Evolutionary conservation across 1,139 yeast species (phyloP).

Genomic region (Geotrichum carabidarum): DNA sequence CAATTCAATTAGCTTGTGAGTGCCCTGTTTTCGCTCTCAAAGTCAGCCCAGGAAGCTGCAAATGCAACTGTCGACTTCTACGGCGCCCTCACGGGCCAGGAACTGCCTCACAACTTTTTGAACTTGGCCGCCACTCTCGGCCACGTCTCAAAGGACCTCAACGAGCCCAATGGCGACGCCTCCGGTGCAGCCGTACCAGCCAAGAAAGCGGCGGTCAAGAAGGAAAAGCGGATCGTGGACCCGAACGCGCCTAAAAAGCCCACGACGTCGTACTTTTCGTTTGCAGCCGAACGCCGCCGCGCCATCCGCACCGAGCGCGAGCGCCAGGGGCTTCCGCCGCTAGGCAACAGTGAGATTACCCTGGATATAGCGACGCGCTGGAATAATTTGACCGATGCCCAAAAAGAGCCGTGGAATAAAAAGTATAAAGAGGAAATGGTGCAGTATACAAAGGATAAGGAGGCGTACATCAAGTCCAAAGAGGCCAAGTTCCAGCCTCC

Average conservation of each 20-base stretch:
- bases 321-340: slow-evolving; percentile 53
- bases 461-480: slow-evolving; percentile 53
- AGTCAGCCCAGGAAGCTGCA: slow-evolving; percentile 77
- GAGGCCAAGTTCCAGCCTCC: slow-evolving; percentile 37
- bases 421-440: slow-evolving; percentile 63
- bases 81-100: slow-evolving; percentile 37
- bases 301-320: slow-evolving; percentile 58
- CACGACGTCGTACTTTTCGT: slow-evolving; percentile 75
- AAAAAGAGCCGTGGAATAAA: slow-evolving; percentile 71
- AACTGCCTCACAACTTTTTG: slow-evolving; percentile 10
- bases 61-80: slow-evolving; percentile 71
- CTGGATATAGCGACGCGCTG: slow-evolving; percentile 73
- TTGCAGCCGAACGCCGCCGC: slow-evolving; percentile 44
- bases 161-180: slow-evolving; percentile 21
- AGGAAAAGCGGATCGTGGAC: slow-evolving; percentile 34
- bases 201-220: slow-evolving; percentile 32
- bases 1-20: slow-evolving; percentile 50
- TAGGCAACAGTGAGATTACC: slow-evolving; percentile 71
- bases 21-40: slow-evolving; percentile 71
- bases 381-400: slow-evolving; percentile 61
- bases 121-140: slow-evolving; percentile 33
- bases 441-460: slow-evolving; percentile 59
- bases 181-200: slow-evolving; percentile 8
- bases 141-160: slow-evolving; percentile 24
- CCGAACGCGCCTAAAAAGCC: slow-evolving; percentile 51